phyloP scores from a whole-genome alignment of 2,329 filamentous ascomycete genomes.

The Trichoderma cornu-damae region DNA sequence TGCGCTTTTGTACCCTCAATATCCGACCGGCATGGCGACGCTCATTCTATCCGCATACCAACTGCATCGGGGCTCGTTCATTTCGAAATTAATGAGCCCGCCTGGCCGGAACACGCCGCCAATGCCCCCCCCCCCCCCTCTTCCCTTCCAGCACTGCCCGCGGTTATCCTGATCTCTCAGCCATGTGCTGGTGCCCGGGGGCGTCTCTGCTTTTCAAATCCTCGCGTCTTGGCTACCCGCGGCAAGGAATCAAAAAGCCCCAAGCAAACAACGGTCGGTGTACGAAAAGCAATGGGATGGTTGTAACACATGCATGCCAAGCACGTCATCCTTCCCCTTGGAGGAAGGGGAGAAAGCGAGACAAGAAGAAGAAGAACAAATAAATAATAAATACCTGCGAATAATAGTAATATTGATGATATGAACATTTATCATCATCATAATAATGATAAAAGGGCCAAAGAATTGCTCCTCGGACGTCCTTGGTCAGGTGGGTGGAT shows the following conservation, averaged over 20 bases:
- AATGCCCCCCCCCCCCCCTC: too few relatives aligned
- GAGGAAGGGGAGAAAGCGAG: background rate
- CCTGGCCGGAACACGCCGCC: slow-evolving; percentile 2
- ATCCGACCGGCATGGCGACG: background rate
- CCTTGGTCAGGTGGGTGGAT: slow-evolving; percentile 2
- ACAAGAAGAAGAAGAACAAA: too few relatives aligned
- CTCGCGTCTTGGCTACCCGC: background rate
- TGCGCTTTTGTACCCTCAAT: background rate
- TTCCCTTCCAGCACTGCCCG: background rate
- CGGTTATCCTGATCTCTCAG: background rate
- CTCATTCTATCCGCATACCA: background rate
- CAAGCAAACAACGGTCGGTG: background rate
- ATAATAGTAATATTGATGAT: too few relatives aligned
- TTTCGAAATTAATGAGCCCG: background rate
- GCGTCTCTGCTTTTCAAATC: background rate
- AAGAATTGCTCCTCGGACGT: background rate
- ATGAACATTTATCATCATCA: too few relatives aligned
- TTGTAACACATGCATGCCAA: background rate
- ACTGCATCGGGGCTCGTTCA: background rate
- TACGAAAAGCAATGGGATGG: background rate
- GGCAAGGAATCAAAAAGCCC: background rate
- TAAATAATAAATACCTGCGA: too few relatives aligned
- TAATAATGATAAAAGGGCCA: slow-evolving; percentile 1
- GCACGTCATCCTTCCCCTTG: background rate
- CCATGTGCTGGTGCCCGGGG: background rate